phyloP scores from a whole-genome alignment of 106 monocot species.

The Dioscorea alata region DNA sequence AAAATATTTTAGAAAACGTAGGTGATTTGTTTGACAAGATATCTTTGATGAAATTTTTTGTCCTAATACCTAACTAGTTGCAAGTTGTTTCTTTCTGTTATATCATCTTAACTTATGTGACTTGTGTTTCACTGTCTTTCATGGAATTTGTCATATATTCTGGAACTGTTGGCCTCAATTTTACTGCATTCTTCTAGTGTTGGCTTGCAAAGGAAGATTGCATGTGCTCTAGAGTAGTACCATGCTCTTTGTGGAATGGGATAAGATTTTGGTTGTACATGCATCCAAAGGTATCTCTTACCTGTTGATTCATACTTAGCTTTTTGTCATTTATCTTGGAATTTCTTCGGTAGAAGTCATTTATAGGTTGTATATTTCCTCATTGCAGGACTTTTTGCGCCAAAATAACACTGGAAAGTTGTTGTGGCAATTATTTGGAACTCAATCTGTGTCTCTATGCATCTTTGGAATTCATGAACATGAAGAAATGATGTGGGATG shows the following conservation, averaged over 20 bases:
- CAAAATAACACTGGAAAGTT: slow-evolving; percentile 99
- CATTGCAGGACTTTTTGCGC: slow-evolving; percentile 79
- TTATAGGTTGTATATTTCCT: not conserved
- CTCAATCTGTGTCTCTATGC: slow-evolving; percentile 68
- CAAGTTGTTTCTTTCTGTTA: too few relatives aligned
- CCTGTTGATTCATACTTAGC: not conserved
- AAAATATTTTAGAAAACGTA: too few relatives aligned
- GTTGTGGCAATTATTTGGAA: slow-evolving; percentile 92
- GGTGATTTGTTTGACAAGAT: too few relatives aligned
- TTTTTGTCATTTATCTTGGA: not conserved
- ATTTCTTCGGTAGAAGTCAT: not conserved
- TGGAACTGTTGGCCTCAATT: slow-evolving; percentile 23
- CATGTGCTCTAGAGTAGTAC: slow-evolving; percentile 71
- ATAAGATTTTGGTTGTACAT: slow-evolving; percentile 95
- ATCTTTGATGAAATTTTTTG: too few relatives aligned
- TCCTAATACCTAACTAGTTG: too few relatives aligned
- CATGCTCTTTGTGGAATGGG: slow-evolving; percentile 46
- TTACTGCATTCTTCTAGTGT: slow-evolving; percentile 48
- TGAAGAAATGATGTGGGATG: slow-evolving; percentile 95
- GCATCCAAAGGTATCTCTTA: slow-evolving; percentile 84
- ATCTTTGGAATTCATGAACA: slow-evolving; percentile 78
- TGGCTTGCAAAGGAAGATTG: slow-evolving; percentile 98
- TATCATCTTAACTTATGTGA: too few relatives aligned
- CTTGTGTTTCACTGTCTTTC: too few relatives aligned
- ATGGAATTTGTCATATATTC: too few relatives aligned